Evolutionary conservation across 345 rosid genomes (phyloP), one percentile per base, ranked within the genome.

Genomic region (Jatropha curcas): DNA sequence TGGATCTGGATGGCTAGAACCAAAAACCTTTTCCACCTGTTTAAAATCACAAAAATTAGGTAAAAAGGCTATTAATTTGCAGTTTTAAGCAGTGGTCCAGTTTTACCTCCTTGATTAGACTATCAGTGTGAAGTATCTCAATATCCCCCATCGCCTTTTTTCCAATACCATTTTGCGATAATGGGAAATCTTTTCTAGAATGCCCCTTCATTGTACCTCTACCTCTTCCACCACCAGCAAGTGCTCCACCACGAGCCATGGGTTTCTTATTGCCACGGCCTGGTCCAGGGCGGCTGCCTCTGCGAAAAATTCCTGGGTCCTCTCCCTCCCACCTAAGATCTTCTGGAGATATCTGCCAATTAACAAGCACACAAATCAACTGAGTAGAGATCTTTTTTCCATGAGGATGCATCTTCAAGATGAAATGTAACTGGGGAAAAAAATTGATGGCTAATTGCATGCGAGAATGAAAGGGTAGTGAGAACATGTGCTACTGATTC

Each of bases 311-410:
- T 71, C 89, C 89, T 35, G 88, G 91, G 74, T 90, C 91, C 30
- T 88, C 94, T 64, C 84, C 89, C 72, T 88, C 96, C 99, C 97
- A 95, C 82, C 86, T 88, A 65, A 95, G 93, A 73, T 93, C 99
- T 82, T 86, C 92, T 12, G 93, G 88, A 74, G 98, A 80, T 80
- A 95, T 95, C 99, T 95, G 76, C 53, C 28, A 60, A 48, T 24
- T 28, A 35, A 24, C 27, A 73, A 4, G 17, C n/a, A 25, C 30
- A 65, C 51, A 33, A 4, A 7, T 22, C 69, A 62, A 34, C 2
- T 27, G 7, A 68, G 19, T 4, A 46, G 17, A 63, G 22, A 1
- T 13, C 39, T 63, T 7, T 22, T 63, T 10, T 4, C 8, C 50
- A 64, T 22, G 19, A 14, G 27, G 13, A 14, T 13, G 41, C 12